These are phyloP conservation scores for Citrus reticulata DNA, from an alignment of 345 rosid species.

Conservation along the genomic window DNA sequence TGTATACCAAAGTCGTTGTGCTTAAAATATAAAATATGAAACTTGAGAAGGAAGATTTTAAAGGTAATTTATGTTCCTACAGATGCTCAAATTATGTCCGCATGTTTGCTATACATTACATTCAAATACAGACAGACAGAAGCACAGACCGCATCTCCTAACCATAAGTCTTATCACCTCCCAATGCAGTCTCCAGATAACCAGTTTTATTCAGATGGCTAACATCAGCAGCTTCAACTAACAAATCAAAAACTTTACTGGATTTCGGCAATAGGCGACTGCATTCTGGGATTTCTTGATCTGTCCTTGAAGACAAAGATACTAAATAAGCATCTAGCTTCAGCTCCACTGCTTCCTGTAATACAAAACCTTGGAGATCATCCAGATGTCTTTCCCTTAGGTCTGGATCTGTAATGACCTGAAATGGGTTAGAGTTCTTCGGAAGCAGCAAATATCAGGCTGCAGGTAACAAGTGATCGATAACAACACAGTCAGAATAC, in stretches of 20 bases:
- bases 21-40: too few species aligned
- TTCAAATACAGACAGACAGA: background rate
- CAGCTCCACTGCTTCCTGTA: conserved; percentile 4
- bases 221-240: background rate
- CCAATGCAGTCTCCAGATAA: background rate
- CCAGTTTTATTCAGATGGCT: conserved; percentile 9
- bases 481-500: background rate
- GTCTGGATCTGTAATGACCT: conserved; percentile 20
- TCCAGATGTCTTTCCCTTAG: conserved; percentile 20
- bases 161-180: conserved; percentile 1
- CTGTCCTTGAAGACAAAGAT: background rate
- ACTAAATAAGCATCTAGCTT: conserved; percentile 9
- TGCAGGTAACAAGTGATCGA: background rate
- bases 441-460: background rate
- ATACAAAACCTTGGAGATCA: conserved; percentile 12
- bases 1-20: too few species aligned
- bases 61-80: too few species aligned
- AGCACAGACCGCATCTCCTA: background rate
- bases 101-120: background rate
- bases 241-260: background rate
- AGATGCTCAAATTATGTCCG: background rate
- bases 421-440: background rate
- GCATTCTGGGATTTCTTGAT: background rate
- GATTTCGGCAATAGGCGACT: background rate
- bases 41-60: too few species aligned